Evolutionary conservation across 768 basidiomycete species (phyloP).

Genomic region (Tylopilus cervinicoccineus): DNA sequence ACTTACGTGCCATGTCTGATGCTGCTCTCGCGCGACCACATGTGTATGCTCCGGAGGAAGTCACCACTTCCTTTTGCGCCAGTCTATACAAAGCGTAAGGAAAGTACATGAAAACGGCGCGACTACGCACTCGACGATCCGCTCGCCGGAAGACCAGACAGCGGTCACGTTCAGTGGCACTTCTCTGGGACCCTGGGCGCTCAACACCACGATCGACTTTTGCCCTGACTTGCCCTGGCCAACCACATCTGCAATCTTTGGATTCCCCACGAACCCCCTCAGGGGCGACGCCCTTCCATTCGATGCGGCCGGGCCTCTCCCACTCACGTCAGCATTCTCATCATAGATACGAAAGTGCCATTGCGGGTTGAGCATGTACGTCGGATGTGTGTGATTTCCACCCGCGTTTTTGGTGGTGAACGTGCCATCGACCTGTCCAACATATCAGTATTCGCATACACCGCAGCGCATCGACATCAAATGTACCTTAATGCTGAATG

Average conservation of each 20-base stretch:
- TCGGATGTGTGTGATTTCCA: constrained; percentile 75
- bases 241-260: constrained; percentile 6
- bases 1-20: constrained; percentile 53
- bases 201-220: constrained; percentile 43
- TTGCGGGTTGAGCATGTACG: constrained; percentile 90
- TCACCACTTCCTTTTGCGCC: constrained; percentile 63
- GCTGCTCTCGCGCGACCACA: constrained; percentile 65
- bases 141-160: constrained; percentile 71
- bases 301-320: neutral
- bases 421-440: constrained; percentile 50
- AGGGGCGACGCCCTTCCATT: neutral
- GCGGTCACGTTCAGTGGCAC: constrained; percentile 69
- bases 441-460: neutral
- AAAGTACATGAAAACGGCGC: neutral
- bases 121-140: constrained; percentile 66
- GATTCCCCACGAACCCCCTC: neutral
- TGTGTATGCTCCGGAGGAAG: constrained; percentile 76
- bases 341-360: constrained; percentile 64
- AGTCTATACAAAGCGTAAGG: constrained; percentile 32
- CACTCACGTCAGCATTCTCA: constrained; percentile 10
- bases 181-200: constrained; percentile 55
- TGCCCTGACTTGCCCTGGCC: constrained; percentile 1
- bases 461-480: neutral
- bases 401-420: constrained; percentile 75
- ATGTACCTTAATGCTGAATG: constrained; percentile 17